phyloP scores from a whole-genome alignment of 371 early-diverging fungal species.

The Mucor sp. region DNA sequence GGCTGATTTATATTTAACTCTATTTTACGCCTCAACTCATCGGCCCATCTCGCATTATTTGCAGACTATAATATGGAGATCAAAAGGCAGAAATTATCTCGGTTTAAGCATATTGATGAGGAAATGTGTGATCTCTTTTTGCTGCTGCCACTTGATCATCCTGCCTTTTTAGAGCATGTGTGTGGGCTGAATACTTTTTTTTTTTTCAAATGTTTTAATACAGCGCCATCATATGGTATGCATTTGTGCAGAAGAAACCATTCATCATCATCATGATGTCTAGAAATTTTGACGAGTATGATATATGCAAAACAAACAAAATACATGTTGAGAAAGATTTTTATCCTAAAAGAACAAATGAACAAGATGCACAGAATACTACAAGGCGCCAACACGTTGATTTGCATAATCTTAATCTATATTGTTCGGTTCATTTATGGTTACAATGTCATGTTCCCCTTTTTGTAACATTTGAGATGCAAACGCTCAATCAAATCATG shows the following conservation, averaged over 20 bases:
- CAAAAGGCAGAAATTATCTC: background rate
- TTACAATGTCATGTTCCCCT: background rate
- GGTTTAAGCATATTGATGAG: background rate
- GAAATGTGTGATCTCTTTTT: background rate
- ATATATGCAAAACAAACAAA: background rate
- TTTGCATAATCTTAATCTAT: background rate
- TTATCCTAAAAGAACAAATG: too few species aligned
- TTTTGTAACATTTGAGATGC: background rate
- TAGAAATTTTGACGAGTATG: too few species aligned
- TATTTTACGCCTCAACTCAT: background rate
- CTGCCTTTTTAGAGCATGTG: too few species aligned
- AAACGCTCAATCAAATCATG: too few species aligned
- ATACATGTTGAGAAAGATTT: background rate
- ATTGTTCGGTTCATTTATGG: background rate
- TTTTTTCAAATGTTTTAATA: too few species aligned
- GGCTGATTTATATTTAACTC: background rate
- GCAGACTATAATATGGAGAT: too few species aligned
- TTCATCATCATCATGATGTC: too few species aligned
- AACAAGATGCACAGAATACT: background rate
- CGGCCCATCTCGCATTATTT: background rate
- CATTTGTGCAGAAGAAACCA: too few species aligned
- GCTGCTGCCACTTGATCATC: background rate
- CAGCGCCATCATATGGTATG: too few species aligned
- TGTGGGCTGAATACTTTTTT: too few species aligned
- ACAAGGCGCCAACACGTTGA: background rate